phyloP scores from a whole-genome alignment of 2,329 filamentous ascomycete genomes.

The Aspergillus sp. region DNA sequence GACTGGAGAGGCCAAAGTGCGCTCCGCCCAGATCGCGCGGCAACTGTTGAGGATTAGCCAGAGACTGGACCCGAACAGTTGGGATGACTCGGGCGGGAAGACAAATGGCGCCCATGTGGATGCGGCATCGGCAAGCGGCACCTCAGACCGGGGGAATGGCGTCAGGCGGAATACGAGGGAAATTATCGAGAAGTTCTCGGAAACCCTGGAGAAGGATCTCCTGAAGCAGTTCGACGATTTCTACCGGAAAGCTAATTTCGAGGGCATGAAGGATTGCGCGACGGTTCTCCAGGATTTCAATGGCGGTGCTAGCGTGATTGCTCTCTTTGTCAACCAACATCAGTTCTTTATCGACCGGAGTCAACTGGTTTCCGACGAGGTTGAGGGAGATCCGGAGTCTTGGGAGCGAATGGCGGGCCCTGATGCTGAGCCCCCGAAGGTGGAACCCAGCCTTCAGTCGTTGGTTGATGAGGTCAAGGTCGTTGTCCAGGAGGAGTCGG shows the following conservation, averaged over 20 bases:
- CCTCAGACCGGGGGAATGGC: conserved; percentile 38
- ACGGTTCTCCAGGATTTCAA: conserved; percentile 93
- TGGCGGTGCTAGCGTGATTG: conserved; percentile 88
- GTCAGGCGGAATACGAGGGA: conserved; percentile 61
- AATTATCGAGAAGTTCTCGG: conserved; percentile 91
- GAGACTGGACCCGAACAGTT: conserved; percentile 69
- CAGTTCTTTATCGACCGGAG: conserved; percentile 98
- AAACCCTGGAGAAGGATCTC: conserved; percentile 89
- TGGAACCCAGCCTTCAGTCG: conserved; percentile 86
- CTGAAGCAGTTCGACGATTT: conserved; percentile 96
- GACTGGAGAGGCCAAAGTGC: conserved; percentile 82
- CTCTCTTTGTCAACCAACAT: conserved; percentile 94
- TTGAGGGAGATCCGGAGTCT: conserved; percentile 50
- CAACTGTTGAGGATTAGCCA: conserved; percentile 93
- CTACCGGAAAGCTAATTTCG: conserved; percentile 88
- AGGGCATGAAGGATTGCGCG: conserved; percentile 96
- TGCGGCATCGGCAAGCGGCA: conserved; percentile 30
- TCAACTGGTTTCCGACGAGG: conserved; percentile 80
- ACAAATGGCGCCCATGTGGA: conserved; percentile 42
- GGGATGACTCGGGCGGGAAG: conserved; percentile 44
- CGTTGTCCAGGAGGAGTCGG: conserved; percentile 92
- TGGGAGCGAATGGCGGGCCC: conserved; percentile 94
- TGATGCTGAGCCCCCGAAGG: conserved; percentile 79
- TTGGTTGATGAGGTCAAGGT: conserved; percentile 90
- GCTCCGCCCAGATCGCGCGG: conserved; percentile 85